Evolutionary conservation across 257 asterid genomes (phyloP).

Genomic region (Solanum etuberosum): DNA sequence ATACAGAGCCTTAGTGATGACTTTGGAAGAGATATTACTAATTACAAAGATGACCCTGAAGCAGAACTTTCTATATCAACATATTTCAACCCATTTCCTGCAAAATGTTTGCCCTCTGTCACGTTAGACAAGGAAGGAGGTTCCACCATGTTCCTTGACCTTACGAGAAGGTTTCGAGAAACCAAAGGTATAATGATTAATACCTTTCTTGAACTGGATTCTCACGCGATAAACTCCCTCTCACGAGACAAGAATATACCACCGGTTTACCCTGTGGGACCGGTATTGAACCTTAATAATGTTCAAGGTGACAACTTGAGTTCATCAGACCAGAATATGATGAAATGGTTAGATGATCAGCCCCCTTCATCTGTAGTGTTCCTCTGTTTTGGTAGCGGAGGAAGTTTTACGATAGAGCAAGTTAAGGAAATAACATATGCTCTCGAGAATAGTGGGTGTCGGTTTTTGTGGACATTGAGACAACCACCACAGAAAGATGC

Average conservation of each 20-base stretch:
- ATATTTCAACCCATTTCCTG: conserved; percentile 7
- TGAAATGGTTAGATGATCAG: conserved; percentile 22
- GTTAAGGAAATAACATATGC: conserved; percentile 26
- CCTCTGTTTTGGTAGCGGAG: conserved; percentile 18
- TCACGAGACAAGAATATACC: conserved; percentile 7
- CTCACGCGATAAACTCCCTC: conserved; percentile 13
- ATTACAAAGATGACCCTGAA: not conserved
- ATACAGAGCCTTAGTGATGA: conserved; percentile 16
- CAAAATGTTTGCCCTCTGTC: not conserved
- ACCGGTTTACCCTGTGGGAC: conserved; percentile 24
- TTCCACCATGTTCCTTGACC: not conserved
- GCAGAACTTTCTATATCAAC: not conserved
- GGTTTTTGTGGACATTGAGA: conserved; percentile 48
- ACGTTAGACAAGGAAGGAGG: not conserved
- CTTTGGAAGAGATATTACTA: not conserved
- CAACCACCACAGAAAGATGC: not conserved
- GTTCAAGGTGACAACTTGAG: not conserved
- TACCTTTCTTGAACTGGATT: conserved; percentile 21
- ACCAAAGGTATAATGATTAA: conserved; percentile 19
- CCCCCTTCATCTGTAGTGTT: conserved; percentile 8
- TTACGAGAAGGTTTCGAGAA: not conserved
- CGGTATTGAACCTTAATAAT: conserved; percentile 4
- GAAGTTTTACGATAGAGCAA: not conserved
- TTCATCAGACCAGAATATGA: not conserved
- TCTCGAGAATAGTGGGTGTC: conserved; percentile 21